Evolutionary conservation across 345 rosid genomes (phyloP).

Genomic region (Isatis tinctoria): DNA sequence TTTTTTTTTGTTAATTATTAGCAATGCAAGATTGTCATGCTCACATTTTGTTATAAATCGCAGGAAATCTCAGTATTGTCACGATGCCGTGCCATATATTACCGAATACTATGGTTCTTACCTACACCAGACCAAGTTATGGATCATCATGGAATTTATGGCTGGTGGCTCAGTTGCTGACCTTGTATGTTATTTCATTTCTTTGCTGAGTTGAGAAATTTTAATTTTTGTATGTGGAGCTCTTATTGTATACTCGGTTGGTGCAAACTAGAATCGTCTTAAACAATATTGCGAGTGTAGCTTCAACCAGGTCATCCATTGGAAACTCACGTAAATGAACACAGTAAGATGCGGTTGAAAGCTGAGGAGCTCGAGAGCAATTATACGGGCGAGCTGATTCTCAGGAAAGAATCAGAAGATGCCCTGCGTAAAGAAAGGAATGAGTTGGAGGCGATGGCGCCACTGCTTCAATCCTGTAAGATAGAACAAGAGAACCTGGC

Average conservation of each 20-base stretch:
- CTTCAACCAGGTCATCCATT: conserved; percentile 87
- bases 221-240: neutral
- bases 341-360: neutral
- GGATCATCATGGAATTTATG: too few relatives aligned
- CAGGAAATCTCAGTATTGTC: too few relatives aligned
- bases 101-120: too few relatives aligned
- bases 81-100: too few relatives aligned
- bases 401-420: neutral
- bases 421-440: neutral
- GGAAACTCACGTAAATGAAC: neutral
- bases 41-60: too few relatives aligned
- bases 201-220: conserved; percentile 8
- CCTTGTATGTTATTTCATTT: too few relatives aligned
- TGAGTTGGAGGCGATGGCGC: neutral
- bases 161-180: too few relatives aligned
- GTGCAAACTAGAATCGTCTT: too few relatives aligned
- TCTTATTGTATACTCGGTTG: neutral
- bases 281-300: conserved; percentile 40
- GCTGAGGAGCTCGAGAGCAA: conserved; percentile 8
- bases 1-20: too few relatives aligned
- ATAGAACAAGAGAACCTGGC: neutral
- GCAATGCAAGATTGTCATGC: too few relatives aligned
- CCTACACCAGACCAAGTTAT: too few relatives aligned
- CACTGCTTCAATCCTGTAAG: neutral
- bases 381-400: conserved; percentile 1